Evolutionary conservation across 2,329 filamentous ascomycete species (phyloP), one percentile per base, ranked within the genome.

Genomic region (Penicillium sp.): DNA sequence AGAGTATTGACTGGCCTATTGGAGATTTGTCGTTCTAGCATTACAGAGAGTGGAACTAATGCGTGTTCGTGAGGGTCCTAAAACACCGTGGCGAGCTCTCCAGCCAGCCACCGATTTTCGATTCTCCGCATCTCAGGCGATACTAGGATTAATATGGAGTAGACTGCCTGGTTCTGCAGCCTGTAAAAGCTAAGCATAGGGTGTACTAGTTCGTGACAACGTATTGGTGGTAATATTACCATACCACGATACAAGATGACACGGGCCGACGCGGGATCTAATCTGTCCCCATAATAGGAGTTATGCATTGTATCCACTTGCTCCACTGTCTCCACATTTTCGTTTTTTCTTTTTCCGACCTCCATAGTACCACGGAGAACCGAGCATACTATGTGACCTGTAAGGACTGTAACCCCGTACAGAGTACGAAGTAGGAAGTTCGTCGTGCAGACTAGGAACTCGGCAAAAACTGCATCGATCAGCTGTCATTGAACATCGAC

Each of bases 41-140:
- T 30, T 30, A 30, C 28, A 11, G 12, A 30, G 28, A 30, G 28
- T 5, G 28, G 12, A 33, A 33, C 30, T 14, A 35, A 50, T 50
- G 33, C 47, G 23, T 24, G 23, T 5, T 21, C 23, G 21, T 40
- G 47, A 26, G 35, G 47, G 26, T 28, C 5, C 1, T 26, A 38
- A n/a, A n/a, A 18, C 12, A 14, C 21, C 21, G 35, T 42, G 18
- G n/a, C 38, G 11, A 30, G 38, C 28, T 23, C 23, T 52, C 21
- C 50, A 52, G 50, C 43, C 50, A 52, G 50, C 50, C 50, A 52
- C 45, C 21, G 16, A 26, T 47, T 14, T 21, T 8, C 16, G 49
- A 51, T 28, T 38, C 18, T n/a, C 24, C 35, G 20, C 28, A 30
- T 9, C 8, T 11, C 28, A 30, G 28, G 28, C 8, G 8, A 8